Evolutionary conservation across 352 stramenopile species (phyloP).

Genomic region (Phytophthora quininea): DNA sequence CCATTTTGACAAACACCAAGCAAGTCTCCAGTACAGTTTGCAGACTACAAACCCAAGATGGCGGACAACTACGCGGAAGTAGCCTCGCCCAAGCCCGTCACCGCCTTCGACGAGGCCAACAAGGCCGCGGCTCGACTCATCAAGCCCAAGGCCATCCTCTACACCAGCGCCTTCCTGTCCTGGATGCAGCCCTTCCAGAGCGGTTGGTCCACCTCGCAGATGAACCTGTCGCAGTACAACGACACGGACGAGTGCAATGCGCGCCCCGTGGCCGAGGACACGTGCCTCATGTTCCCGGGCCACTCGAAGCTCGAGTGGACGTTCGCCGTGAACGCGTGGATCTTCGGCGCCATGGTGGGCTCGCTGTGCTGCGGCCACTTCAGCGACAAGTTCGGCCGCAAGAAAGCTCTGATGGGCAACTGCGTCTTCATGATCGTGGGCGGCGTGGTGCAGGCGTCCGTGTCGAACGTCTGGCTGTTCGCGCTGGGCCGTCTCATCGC

Average conservation of each 20-base stretch:
- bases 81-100: constrained; percentile 7
- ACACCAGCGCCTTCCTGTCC: not conserved
- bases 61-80: constrained; percentile 14
- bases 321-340: constrained; percentile 4
- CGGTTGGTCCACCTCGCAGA: constrained; percentile 3
- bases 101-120: constrained; percentile 23
- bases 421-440: not conserved
- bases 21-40: constrained; percentile 14
- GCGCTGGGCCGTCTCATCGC: not conserved
- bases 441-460: not conserved
- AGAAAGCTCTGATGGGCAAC: not conserved
- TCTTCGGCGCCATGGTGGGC: constrained; percentile 4
- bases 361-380: constrained; percentile 5
- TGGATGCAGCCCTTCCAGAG: constrained; percentile 4
- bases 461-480: constrained; percentile 3
- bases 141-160: constrained; percentile 2
- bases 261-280: constrained; percentile 13
- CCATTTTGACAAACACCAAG: constrained; percentile 23
- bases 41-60: too few relatives aligned
- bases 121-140: constrained; percentile 16
- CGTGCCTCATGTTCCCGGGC: constrained; percentile 20
- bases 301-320: constrained; percentile 18
- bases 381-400: constrained; percentile 2
- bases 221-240: constrained; percentile 10
- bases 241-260: constrained; percentile 14